Evolutionary conservation across 2,329 filamentous ascomycete genomes (phyloP), one percentile per base, ranked within the genome.

Genomic region (Aspergillus thermomutatus): DNA sequence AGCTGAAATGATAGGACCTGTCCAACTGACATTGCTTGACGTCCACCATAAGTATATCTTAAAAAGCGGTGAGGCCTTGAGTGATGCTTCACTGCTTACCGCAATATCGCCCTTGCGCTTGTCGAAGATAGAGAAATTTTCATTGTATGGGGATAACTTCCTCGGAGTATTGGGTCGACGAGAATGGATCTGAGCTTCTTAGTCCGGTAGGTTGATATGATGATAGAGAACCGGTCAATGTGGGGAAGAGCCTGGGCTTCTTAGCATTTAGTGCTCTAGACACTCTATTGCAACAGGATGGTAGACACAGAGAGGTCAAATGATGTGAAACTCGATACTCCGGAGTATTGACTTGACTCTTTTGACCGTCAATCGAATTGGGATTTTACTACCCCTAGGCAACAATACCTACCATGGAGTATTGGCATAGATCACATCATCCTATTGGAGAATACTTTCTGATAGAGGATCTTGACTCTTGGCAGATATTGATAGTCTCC

Each of bases 51-150:
- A 55, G 45, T 19, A 37, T 43, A 47, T 45, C 25, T 19, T 46
- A 23, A 50, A 41, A 55, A 60, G 60, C 60, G 60, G 60, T 62
- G 60, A 62, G 59, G 53, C 59, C 57, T 59, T 47, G 53, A 52
- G n/a, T 25, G 52, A 25, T 28, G 40, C 52, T 52, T 54, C 28
- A 45, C 26, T 55, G 45, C 37, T 50, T 28, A 48, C 37, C 52
- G 43, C 21, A 46, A 14, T 8, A 23, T 45, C 21, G 8, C 21
- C 43, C 43, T 46, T 46, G 43, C 43, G 21, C 43, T 45, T 45
- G 40, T 31, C 17, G 31, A 37, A 37, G 31, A 37, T 37, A 17
- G 14, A 6, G 3, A 37, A 14, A n/a, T 37, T 37, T 14, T 14
- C 7, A 37, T 17, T 14, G 17, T 37, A 17, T n/a, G 31, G 14